Evolutionary conservation across 371 early-diverging fungal species (phyloP).

Genomic region (Saksenaea vasiformis): DNA sequence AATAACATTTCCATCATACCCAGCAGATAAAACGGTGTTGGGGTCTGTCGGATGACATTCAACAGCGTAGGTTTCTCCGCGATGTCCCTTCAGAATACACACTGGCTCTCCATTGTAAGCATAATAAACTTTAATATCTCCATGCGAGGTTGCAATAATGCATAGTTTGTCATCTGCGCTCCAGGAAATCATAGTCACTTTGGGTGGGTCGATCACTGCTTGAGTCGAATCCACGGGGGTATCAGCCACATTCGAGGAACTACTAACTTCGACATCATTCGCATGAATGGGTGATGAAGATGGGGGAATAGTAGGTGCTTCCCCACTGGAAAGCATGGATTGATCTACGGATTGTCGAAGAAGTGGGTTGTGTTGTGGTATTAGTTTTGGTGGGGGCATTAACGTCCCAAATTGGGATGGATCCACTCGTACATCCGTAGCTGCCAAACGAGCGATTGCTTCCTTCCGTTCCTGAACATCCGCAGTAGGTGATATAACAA

Average conservation of each 20-base stretch:
- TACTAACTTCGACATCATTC: not conserved
- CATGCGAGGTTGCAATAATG: conserved; percentile 61
- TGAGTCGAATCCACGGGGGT: not conserved
- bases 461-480: not conserved
- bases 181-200: conserved; percentile 64
- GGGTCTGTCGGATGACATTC: conserved; percentile 76
- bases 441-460: not conserved
- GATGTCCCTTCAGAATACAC: conserved; percentile 61
- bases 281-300: not conserved
- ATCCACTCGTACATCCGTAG: not conserved
- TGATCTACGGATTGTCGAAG: not conserved
- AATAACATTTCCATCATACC: conserved; percentile 84
- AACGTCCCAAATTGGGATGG: conserved; percentile 8
- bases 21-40: conserved; percentile 74
- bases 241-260: not conserved
- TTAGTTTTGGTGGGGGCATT: conserved; percentile 6
- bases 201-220: conserved; percentile 19
- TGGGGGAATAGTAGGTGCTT: not conserved
- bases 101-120: conserved; percentile 58
- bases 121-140: conserved; percentile 66
- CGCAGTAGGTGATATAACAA: conserved; percentile 13
- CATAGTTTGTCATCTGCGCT: conserved; percentile 62
- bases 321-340: not conserved
- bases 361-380: not conserved
- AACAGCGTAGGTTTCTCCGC: conserved; percentile 71